Base-by-base conservation (phyloP, 768 basidiomycete species). In the Mycena leptocephala region DNA sequence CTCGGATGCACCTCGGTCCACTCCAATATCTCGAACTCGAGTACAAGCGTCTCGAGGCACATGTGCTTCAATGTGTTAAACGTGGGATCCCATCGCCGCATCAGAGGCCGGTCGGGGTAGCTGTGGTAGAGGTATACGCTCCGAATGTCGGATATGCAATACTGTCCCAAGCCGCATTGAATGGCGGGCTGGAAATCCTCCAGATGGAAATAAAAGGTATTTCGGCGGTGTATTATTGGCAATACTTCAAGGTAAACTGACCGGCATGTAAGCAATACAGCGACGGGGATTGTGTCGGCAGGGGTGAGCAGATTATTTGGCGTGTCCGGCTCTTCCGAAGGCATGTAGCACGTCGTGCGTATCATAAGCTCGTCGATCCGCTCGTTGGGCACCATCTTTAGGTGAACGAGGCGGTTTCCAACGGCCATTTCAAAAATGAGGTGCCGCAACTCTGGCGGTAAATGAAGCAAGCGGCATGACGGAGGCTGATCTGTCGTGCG, bases 371-470 rank as follows among this genome's bases (percentile, higher is more conserved):
- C 30, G 30, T 48, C 32, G 11, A 61, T 5, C 28, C 43, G n/a
- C 56, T 48, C 33, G 24, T 41, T 70, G 3, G 56, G 56, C 39
- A 61, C 58, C 58, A 46, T 22, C 10, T 61, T 6, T 3, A 70
- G 26, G n/a, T 35, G 69, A 5, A 70, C 58, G 22, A 70, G 58
- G 14, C 69, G 69, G 39, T 61, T 59, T 24, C 69, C 58, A 14
- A 48, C 69, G 9, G 58, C 69, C 32, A 70, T n/a, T 35, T 70
- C 69, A 26, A 70, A 61, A 13, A 70, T 70, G n/a, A 59, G 39
- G 22, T 30, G 16, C 41, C 69, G 58, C n/a, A 70, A 33, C 41
- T 70, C 69, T 0, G 58, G 28, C 8, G 69, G 69, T n/a, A 70
- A 24, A 20, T 41, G 69, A 22, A 70, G 69, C 11, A 70, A 48